Percentiles rank a stretch among this genome's conserved stretches.
Conservation (phyloP, 2,329 filamentous ascomycete genomes). For the Sclerotinia trifoliorum region DNA sequence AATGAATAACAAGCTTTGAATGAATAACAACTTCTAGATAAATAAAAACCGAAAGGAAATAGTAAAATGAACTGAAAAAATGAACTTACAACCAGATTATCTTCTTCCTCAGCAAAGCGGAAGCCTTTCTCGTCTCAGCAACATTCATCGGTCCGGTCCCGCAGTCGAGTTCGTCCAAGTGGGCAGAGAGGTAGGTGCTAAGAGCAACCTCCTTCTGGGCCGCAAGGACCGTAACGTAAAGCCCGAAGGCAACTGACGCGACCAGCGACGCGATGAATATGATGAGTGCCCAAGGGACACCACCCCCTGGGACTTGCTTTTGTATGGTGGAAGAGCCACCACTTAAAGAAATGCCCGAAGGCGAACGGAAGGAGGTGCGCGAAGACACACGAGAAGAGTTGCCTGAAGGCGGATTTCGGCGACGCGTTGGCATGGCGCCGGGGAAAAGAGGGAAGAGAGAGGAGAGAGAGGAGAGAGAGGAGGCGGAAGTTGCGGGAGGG, state of each 20-base stretch:
- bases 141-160: not conserved
- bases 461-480: no score
- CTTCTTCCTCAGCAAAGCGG: not conserved
- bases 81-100: not conserved
- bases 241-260: not conserved
- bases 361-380: not conserved
- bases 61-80: not conserved
- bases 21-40: not conserved
- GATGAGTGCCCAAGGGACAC: slow-evolving; percentile 12
- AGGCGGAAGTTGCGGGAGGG: not conserved
- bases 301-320: not conserved
- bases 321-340: not conserved
- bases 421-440: not conserved
- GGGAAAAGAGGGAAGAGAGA: no score
- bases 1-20: not conserved
- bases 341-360: not conserved
- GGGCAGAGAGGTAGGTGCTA: not conserved
- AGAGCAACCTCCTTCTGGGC: not conserved
- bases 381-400: not conserved
- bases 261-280: not conserved
- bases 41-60: not conserved
- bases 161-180: not conserved
- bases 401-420: not conserved
- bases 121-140: not conserved
- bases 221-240: not conserved